Evolutionary conservation across 495 filamentous ascomycete genomes (phyloP).

Genomic region (Clavariopsis aquatica): DNA sequence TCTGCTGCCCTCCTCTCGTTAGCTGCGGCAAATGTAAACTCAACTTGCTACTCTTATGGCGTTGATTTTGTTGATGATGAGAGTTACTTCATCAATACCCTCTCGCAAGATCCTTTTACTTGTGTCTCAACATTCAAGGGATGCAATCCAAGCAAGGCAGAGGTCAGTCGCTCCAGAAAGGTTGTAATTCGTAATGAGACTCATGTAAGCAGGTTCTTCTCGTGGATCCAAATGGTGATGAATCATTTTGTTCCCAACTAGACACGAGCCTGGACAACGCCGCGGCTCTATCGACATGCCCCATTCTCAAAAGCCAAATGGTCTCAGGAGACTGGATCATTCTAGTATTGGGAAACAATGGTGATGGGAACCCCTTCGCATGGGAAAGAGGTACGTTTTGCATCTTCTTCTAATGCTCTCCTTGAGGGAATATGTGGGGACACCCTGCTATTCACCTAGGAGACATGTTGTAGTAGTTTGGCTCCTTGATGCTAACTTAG

Average conservation of each 20-base stretch:
- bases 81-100: slow-evolving; percentile 44
- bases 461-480: not conserved
- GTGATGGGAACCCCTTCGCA: slow-evolving; percentile 41
- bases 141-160: slow-evolving; percentile 38
- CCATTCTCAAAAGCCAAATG: slow-evolving; percentile 43
- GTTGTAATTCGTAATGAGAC: too few species aligned
- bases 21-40: slow-evolving; percentile 18
- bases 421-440: too few species aligned
- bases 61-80: slow-evolving; percentile 44
- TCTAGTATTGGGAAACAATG: slow-evolving; percentile 46
- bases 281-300: slow-evolving; percentile 42
- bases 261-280: slow-evolving; percentile 38
- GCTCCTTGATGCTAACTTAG: not conserved
- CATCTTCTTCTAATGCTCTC: not conserved
- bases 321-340: slow-evolving; percentile 42
- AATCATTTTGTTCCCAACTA: slow-evolving; percentile 41
- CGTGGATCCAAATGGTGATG: slow-evolving; percentile 41
- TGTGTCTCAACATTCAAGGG: slow-evolving; percentile 43
- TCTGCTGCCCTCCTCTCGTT: slow-evolving; percentile 24
- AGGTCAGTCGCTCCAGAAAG: not conserved
- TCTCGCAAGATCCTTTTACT: slow-evolving; percentile 42
- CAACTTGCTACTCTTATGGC: slow-evolving; percentile 37
- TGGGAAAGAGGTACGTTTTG: slow-evolving; percentile 39
- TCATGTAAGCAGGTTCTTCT: slow-evolving; percentile 33
- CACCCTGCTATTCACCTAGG: too few species aligned